Evolutionary conservation across 2,329 filamentous ascomycete species (phyloP), one percentile per base, ranked within the genome.

Genomic region (Penicillium sp.): DNA sequence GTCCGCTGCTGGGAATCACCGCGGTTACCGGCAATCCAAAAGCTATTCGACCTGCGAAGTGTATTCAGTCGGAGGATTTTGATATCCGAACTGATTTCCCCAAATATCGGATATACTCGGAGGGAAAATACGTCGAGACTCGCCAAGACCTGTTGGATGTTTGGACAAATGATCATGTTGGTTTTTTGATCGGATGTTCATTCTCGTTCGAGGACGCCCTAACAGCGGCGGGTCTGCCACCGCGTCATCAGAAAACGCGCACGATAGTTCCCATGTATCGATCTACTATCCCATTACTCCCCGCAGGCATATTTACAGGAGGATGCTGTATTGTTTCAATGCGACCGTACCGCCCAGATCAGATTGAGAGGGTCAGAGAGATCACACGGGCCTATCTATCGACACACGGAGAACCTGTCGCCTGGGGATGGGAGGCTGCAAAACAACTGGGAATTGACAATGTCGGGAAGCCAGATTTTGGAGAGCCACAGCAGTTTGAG

Each of bases 371-470:
- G 12, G 79, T 86, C 1, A 69, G 82, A 11, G 66, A 71, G 3
- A 75, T 85, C 27, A 85, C 82, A 0, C 67, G 79, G 12, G 68
- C 68, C 8, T 86, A 78, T 64, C 64, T 72, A 8, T 68, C 74
- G 1, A 83, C 81, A 3, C 83, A 86, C 57, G 83, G 83, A 2
- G 83, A 86, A 67, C 81, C 81, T 1, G 70, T 86, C 12, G 81
- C 78, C 3, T 86, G 81, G 81, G 82, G 80, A 0, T 86, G 81
- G 81, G 76, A 82, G 3, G 78, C 75, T 0, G 64, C 79, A 9
- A 59, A 65, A 53, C 58, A 58, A 28, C 57, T 86, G 37, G 82
- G 83, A 0, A 81, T 86, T 47, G 42, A 55, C 39, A 73, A 84
- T 62, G 70, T 84, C 9, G 65, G 73, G 35, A 50, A 36, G 7